Base-by-base conservation (phyloP, 208 protist species). In the Trypanosoma melophagium region DNA sequence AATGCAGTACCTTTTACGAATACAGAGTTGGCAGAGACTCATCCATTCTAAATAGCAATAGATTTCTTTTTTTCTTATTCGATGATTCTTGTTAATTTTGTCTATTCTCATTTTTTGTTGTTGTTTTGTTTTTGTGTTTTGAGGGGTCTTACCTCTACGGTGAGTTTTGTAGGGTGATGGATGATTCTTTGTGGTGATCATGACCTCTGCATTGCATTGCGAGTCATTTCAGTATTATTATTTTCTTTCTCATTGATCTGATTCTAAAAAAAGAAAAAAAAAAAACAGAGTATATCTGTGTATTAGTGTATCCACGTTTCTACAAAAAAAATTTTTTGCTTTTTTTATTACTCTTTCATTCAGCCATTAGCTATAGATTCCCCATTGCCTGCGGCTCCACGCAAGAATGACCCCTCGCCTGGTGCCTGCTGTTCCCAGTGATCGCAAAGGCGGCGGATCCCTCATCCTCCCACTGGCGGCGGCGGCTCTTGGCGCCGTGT, bases 391-490 rank as follows among this genome's bases (percentile, higher is more conserved):
- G 28, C 28, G 5, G 3, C 28, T 35, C 28, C 28, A 35, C 28
- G n/a, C n/a, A n/a, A 35, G 28, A 35, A 35, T 35, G 28, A 7
- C 28, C 28, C 28, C 28, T 5, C 28, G 3, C 28, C 28, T 35
- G 28, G 28, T 35, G 28, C 1, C 28, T 35, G 28, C 28, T 7
- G 28, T 35, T 35, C 28, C 28, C 28, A 35, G 28, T 35, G 28
- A 35, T 35, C 28, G 5, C 28, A 35, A 35, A 5, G 5, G 5
- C 10, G 31, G 22, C 40, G 19, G 22, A n/a, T 24, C 42, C 0
- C 16, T 64, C 16, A 60, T 89, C 2, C 61, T 94, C 22, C 77
- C 85, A 7, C 55, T 84, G n/a, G 72, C 80, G 0, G 89, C 77
- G 3, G 62, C 56, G 0, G 76, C 61, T 3, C 52, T 79, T 5